phyloP scores from a whole-genome alignment of 371 early-diverging fungal genomes.

The Lichtheimia ramosa region DNA sequence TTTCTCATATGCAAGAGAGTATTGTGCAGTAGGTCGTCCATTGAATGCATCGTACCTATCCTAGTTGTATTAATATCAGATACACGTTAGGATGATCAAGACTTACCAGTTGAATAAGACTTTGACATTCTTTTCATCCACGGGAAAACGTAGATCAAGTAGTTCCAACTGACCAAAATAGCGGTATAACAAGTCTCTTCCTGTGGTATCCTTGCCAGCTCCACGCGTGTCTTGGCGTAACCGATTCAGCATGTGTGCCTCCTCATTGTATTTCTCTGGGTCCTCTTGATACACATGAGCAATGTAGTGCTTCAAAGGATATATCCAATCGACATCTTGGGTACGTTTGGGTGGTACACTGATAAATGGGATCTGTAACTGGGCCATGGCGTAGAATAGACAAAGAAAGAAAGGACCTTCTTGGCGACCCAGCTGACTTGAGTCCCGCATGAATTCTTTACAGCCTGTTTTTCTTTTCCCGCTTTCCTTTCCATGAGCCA shows the following conservation, averaged over 20 bases:
- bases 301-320: conserved; percentile 83
- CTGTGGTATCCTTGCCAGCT: conserved; percentile 88
- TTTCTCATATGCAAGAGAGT: conserved; percentile 94
- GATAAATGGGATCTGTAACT: conserved; percentile 55
- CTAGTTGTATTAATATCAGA: too few species aligned
- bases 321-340: conserved; percentile 88
- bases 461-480: not conserved
- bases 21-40: conserved; percentile 58
- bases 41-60: conserved; percentile 87
- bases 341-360: conserved; percentile 78
- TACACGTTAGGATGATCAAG: not conserved
- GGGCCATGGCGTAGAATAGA: conserved; percentile 28
- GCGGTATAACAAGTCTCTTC: conserved; percentile 89
- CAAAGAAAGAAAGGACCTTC: too few species aligned
- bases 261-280: conserved; percentile 84
- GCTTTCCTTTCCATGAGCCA: not conserved
- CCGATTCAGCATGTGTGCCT: conserved; percentile 84
- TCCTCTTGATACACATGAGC: conserved; percentile 85
- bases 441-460: too few species aligned
- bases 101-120: conserved; percentile 86
- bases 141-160: conserved; percentile 89
- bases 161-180: conserved; percentile 96
- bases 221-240: conserved; percentile 95
- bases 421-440: too few species aligned
- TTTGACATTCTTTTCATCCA: conserved; percentile 88